A percentile compares a stretch with the other conserved stretches of the same genome.
Conservation (phyloP, 208 protist species). For the Crithidia mellificae region DNA sequence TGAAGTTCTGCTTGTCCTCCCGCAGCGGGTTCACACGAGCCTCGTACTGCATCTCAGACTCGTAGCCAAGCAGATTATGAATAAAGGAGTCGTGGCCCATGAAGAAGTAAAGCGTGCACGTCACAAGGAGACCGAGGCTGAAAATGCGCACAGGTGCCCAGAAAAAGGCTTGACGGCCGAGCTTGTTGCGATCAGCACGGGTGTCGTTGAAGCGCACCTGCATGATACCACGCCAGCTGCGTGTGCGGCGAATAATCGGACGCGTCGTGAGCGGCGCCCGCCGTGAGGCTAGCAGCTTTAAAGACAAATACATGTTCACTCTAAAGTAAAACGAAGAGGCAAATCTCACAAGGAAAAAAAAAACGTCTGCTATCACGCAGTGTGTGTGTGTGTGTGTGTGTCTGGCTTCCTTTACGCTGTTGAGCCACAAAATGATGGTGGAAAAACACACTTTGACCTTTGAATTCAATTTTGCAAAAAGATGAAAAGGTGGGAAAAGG, state of each 20-base stretch:
- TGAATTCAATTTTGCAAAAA: too few species aligned
- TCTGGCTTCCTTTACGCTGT: too few species aligned
- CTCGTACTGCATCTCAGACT: constrained; percentile 92
- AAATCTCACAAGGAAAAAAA: too few species aligned
- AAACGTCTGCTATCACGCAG: too few species aligned
- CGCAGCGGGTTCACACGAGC: constrained; percentile 70
- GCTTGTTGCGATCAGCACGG: constrained; percentile 60
- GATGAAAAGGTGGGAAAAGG: too few species aligned
- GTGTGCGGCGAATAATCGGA: constrained; percentile 81
- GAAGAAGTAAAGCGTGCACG: constrained; percentile 58
- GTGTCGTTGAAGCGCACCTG: constrained; percentile 89
- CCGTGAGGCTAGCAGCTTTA: too few species aligned
- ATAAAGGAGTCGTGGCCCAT: constrained; percentile 86
- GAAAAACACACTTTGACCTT: too few species aligned
- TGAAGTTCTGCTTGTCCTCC: constrained; percentile 31
- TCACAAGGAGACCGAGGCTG: constrained; percentile 52
- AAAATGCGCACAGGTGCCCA: constrained; percentile 81
- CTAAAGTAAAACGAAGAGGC: too few species aligned
- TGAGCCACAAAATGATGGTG: too few species aligned
- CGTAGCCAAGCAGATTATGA: constrained; percentile 83
- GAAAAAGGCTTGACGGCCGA: constrained; percentile 64
- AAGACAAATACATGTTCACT: too few species aligned
- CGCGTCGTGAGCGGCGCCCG: constrained; percentile 30
- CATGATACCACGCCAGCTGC: constrained; percentile 90
- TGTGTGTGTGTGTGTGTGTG: too few species aligned